Evolutionary conservation across 495 filamentous ascomycete species (phyloP), one percentile per base, ranked within the genome.

Genomic region (Neurospora sp.): DNA sequence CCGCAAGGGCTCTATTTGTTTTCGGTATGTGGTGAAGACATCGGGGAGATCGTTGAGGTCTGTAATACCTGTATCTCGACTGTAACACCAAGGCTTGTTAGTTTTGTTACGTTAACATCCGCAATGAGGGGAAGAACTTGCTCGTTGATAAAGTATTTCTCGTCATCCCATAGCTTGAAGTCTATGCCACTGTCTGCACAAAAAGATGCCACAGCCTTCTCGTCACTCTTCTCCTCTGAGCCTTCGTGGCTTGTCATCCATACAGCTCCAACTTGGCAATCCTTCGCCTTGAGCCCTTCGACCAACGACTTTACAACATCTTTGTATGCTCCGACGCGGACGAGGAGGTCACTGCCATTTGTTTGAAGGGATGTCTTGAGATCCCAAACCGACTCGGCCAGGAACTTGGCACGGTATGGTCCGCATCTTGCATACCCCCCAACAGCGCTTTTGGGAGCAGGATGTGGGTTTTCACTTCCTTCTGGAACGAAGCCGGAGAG

Each of bases 141-240:
- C 91, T 92, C 89, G 75, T 93, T 88, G 69, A 93, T 86, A 71
- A 91, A 89, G 77, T 92, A 93, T 78, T 92, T 93, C 78, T 92
- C 91, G 75, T 94, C 91, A 1, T 80, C 80, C 86, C 88, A 92
- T 6, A 87, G 42, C 79, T 85, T 87, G 78, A 90, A 91, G 9
- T 88, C 84, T 14, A 87, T 80, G 37, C 83, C 85, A 20, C 84
- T 79, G 9, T 79, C 76, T 42, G 84, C 76, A 49, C 89, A 88
- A 8, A 87, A 75, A 14, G 80, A 77, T 37, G 81, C 80, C 10
- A 92, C 82, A 7, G 81, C 82, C 62, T 80, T 78, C 75, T 93
- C 89, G 69, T 93, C 91, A 5, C 74, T 73, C 77, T 87, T 86
- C 80, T 93, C 91, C 76, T 93, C 91, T 10, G 82, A 82, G 0